Percentiles rank a stretch among this genome's conserved stretches.
These are phyloP conservation scores for Coemansia sp. DNA, from an alignment of 192 early-diverging fungal species.

Conservation along the genomic window DNA sequence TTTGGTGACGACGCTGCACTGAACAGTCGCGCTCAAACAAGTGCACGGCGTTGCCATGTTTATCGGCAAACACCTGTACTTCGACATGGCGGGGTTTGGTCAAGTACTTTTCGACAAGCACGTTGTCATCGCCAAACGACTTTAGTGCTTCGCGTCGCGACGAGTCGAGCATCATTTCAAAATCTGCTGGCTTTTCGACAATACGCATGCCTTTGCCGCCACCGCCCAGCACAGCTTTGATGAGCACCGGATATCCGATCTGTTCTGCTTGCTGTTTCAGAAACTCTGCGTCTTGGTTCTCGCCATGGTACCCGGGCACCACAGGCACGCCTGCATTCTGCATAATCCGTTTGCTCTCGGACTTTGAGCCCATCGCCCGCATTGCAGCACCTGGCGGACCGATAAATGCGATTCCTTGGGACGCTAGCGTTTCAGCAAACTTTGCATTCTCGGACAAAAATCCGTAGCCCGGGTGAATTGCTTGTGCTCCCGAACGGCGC, in stretches of 20 bases:
- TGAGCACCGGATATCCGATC: conserved; percentile 95
- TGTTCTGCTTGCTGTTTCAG: conserved; percentile 69
- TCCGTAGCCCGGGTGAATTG: conserved; percentile 96
- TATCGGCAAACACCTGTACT: conserved; percentile 95
- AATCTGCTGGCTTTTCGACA: conserved; percentile 71
- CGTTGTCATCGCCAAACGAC: conserved; percentile 86
- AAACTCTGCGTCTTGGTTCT: conserved; percentile 71
- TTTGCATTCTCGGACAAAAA: conserved; percentile 91
- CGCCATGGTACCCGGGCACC: conserved; percentile 94
- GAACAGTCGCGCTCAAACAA: conserved; percentile 95
- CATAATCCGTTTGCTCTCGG: conserved; percentile 92
- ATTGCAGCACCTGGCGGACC: conserved; percentile 88
- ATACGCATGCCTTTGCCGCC: conserved; percentile 99
- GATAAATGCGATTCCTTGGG: conserved; percentile 76
- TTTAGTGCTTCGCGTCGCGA: conserved; percentile 83
- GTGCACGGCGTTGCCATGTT: conserved; percentile 81
- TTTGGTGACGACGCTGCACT: conserved; percentile 94
- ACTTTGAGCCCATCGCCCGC: conserved; percentile 90
- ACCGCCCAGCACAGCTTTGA: conserved; percentile 96
- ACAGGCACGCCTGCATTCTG: conserved; percentile 81
- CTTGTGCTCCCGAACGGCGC: conserved; percentile 72
- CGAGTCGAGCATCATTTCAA: conserved; percentile 81
- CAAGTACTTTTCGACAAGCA: conserved; percentile 92
- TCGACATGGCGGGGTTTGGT: conserved; percentile 87
- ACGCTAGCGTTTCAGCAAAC: conserved; percentile 75